Conservation (phyloP, 2,329 filamentous ascomycete genomes). For the Botrytis pseudocinerea region DNA sequence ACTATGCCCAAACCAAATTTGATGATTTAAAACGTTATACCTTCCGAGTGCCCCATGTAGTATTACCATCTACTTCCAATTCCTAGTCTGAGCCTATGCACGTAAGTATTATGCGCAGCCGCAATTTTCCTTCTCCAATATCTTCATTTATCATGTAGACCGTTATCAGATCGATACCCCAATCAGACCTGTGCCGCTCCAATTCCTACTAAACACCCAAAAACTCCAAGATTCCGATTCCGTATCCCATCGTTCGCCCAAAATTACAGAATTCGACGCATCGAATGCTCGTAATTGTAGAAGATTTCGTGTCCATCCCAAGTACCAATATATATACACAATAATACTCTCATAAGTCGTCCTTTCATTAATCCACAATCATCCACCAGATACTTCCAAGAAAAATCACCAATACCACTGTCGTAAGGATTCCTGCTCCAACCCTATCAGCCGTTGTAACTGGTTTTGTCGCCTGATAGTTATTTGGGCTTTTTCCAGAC, state of each 20-base stretch:
- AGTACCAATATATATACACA: slow-evolving; percentile 11
- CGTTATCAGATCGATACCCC: background rate
- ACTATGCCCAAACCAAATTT: slow-evolving; percentile 5
- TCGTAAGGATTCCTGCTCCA: slow-evolving; percentile 67
- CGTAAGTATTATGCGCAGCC: background rate
- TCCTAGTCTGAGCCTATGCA: background rate
- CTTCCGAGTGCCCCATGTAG: background rate
- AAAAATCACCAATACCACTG: slow-evolving; percentile 53
- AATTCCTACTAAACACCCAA: background rate
- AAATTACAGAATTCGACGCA: background rate
- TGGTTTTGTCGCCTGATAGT: slow-evolving; percentile 6
- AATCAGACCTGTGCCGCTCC: background rate
- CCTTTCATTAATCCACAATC: slow-evolving; percentile 37
- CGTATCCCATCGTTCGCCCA: background rate
- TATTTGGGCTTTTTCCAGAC: slow-evolving; percentile 6
- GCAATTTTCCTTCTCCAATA: background rate
- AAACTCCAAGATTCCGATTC: background rate
- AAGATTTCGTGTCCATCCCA: background rate
- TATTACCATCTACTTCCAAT: background rate
- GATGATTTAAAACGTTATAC: background rate
- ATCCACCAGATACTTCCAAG: slow-evolving; percentile 58
- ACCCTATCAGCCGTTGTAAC: slow-evolving; percentile 59
- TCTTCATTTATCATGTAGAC: background rate
- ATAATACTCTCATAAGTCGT: background rate
- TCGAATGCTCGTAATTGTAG: background rate